Evolutionary conservation across 1,284 basidiomycete species (phyloP), one percentile per base, ranked within the genome.

Genomic region (Malassezia sp.): DNA sequence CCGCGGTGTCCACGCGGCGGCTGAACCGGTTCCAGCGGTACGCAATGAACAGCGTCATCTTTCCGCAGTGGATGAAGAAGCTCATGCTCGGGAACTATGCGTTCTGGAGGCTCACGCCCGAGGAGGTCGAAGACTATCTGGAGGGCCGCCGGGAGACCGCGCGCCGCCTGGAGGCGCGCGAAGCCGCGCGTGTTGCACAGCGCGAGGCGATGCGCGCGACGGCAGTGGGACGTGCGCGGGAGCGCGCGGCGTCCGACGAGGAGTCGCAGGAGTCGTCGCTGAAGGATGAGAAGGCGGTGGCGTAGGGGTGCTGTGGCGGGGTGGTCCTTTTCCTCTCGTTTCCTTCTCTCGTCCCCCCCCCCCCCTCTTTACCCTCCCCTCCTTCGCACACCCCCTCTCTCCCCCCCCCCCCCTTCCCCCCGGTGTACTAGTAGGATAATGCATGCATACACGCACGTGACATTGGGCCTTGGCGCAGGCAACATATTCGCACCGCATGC

Each of bases 41-140:
- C 5, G 36, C 30, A 7, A 29, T 45, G 18, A 21, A 23, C 18
- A 34, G 32, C 17, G 51, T 50, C 21, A 47, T 68, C 26, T 33
- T 68, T 17, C 65, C 65, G n/a, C 60, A 63, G 21, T 68, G 63
- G 63, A 43, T 64, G 45, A 46, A 56, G 22, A 67, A 67, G 54
- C 28, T 67, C 18, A 35, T 57, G 26, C 28, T 33, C 17, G 64
- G 64, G 32, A 57, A 65, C 49, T 45, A 36, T 44, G 54, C 53
- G 45, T 68, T 68, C 54, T 68, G 65, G 65, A 43, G 53, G 53
- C 54, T 64, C 56, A 59, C 63, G 15, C 54, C 56, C 17, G 60
- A 54, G 20, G 65, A 68, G 54, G 60, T 66, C 37, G 57, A 56
- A 37, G 57, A 60, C 44, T 57, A 60, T 37, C 52, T 64, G 21